Evolutionary conservation across 192 early-diverging fungal species (phyloP), one percentile per base, ranked within the genome.

Genomic region (Cladochytrium replicatum): DNA sequence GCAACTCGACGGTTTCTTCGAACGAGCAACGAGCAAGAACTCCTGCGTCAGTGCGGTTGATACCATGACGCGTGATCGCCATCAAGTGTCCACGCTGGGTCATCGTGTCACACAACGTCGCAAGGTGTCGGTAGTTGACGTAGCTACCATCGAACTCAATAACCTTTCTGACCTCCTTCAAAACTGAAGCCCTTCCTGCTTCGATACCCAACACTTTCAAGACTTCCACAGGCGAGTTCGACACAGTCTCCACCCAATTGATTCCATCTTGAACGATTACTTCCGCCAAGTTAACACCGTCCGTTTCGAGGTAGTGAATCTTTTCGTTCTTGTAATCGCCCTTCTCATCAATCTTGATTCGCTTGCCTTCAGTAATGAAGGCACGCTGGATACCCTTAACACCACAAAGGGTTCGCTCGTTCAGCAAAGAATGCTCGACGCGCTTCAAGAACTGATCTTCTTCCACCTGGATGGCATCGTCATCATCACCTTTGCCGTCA

Each of bases 1-100:
- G 77, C 63, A 96, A 84, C 70, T 99, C 95, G 0, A 99, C 95
- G 0, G 95, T 97, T 71, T 99, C 95, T 69, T 99, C 95, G 46
- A 99, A 99, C 6, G 95, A 92, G 48, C 86, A 87, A 30, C 93
- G 80, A 75, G 93, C 90, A 40, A 99, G 67, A 6, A 88, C 91
- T 39, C 91, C 91, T 1, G 91, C 86, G 54, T 93, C 91, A 13
- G 91, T 83, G 31, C 93, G 79, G 66, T 95, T 99, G 63, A 99
- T 99, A 61, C 95, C 95, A 54, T 97, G 93, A 41, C 95, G 86
- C 2, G 93, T 93, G 57, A 99, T 99, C 22, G 95, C 88, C 80
- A 93, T 97, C 54, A 99, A 61, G 40, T 78, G 69, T 41, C 95
- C 95, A 22, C 86, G 78, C 28, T 89, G 80, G 5, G 91, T 94